Base-by-base conservation (phyloP, 2,329 filamentous ascomycete species). In the Colletotrichum destructivum region DNA sequence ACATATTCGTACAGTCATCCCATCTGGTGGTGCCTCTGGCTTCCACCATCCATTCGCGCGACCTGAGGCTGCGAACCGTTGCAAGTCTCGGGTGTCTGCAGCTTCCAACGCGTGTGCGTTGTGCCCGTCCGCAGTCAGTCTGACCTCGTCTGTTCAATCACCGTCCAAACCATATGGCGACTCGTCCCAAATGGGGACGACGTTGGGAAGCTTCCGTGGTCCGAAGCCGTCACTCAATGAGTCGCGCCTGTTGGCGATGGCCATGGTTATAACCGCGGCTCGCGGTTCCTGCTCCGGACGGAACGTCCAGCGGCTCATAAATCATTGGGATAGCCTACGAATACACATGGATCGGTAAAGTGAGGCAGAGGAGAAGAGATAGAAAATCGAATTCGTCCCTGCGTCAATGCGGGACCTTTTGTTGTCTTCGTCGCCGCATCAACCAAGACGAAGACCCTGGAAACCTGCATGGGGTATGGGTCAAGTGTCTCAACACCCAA, bases 351-450 rank as follows among this genome's bases (percentile, higher is more conserved):
- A 9, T 35, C 8, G 31, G 31, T 9, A 35, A 9, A 35, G 31
- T 8, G 31, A 35, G 31, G 2, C 9, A 11, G 31, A 35, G 8
- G 26, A 4, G 11, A 9, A 35, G 8, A 35, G 31, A 35, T 35
- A 11, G 8, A 35, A 11, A 11, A 9, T 11, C 9, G 31, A 35
- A 2, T 35, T 6, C 61, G 57, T 40, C 59, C 59, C 57, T 55
- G 69, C 65, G 54, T 63, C 64, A 62, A 59, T 52, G 64, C 52
- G 57, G 44, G 35, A 56, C 52, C 51, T 69, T 63, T 35, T 59
- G 55, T 70, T 69, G 69, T 68, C 26, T 11, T 59, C 57, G 65
- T 71, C 69, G 64, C 69, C 65, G 65, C 64, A 71, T 69, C 69
- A 71, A 71, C 69, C 54, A 60, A 49, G 52, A 55, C 47, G 40